Base-by-base conservation (phyloP, 1,284 basidiomycete species). In the Ceratobasidium sp. region DNA sequence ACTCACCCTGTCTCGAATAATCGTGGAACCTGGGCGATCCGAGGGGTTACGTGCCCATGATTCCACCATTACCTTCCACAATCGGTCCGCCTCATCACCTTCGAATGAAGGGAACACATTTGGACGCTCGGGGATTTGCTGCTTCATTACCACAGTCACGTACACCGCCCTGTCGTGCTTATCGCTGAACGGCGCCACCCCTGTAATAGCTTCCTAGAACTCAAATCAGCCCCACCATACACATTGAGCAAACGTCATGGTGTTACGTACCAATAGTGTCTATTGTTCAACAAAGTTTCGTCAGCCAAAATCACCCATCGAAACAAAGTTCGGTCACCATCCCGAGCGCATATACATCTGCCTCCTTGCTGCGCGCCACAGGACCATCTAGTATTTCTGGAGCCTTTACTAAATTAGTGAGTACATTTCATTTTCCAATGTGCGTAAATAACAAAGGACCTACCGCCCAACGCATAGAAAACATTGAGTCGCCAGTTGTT, bases 261-360 rank as follows among this genome's bases (percentile, higher is more conserved):
- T 8, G 19, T 58, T 34, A 58, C 54, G 27, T 24, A 62, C 59
- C 34, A 62, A 31, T 22, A 62, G 19, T 4, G 59, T 62, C 59
- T 62, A 9, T 24, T 13, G 13, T 4, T 16, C 7, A 39, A 9
- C 9, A 9, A 16, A 8, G n/a, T 5, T 5, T 37, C 19, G 29
- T 6, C 29, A 8, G 2, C 29, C 24, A n/a, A n/a, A 6, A 5
- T 34, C 24, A 41, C n/a, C 14, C 3, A 58, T 31, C 7, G 9
- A 8, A 37, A 13, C 13, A 34, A 2, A 6, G 8, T 34, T 31
- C 19, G 14, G 51, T 34, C 41, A 64, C 62, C 62, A 64, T 64
- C 24, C 62, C 62, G 22, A n/a, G n/a, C n/a, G n/a, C n/a, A n/a
- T n/a, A n/a, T n/a, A n/a, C n/a, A n/a, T n/a, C n/a, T n/a, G n/a